phyloP scores from a whole-genome alignment of 768 basidiomycete genomes.

The Rhodotorula graminis region DNA sequence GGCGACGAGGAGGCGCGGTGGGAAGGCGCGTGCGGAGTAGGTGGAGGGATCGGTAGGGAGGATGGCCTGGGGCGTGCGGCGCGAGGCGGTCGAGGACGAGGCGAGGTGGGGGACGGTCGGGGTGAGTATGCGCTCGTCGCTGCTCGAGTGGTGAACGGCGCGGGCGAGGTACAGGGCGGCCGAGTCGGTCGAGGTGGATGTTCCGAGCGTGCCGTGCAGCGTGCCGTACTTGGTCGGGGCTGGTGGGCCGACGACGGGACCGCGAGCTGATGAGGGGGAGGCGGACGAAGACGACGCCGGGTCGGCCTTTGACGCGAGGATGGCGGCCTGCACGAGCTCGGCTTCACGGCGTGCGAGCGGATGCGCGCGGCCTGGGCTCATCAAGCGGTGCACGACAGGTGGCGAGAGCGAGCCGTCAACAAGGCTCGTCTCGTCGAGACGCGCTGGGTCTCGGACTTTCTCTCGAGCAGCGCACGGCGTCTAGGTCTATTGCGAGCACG shows the following conservation, averaged over 20 bases:
- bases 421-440: not conserved
- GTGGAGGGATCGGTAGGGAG: not conserved
- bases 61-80: not conserved
- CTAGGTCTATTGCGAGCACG: not conserved
- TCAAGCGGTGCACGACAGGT: not conserved
- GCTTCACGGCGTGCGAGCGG: not conserved
- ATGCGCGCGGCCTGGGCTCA: not conserved
- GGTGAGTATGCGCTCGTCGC: not conserved
- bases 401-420: not conserved
- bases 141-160: not conserved
- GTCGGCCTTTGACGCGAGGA: not conserved
- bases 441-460: not conserved
- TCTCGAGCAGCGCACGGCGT: no score
- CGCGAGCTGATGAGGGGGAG: not conserved
- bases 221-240: constrained; percentile 1
- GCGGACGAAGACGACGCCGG: not conserved
- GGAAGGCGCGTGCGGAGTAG: not conserved
- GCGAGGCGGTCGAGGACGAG: not conserved
- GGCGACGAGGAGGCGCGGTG: not conserved
- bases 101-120: no score
- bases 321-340: not conserved
- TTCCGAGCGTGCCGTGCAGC: constrained; percentile 15
- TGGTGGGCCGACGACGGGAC: not conserved
- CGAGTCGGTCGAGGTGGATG: not conserved
- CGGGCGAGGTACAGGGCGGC: not conserved